Conservation (phyloP, 352 stramenopile species). For the Aphanomyces cochlioides region DNA sequence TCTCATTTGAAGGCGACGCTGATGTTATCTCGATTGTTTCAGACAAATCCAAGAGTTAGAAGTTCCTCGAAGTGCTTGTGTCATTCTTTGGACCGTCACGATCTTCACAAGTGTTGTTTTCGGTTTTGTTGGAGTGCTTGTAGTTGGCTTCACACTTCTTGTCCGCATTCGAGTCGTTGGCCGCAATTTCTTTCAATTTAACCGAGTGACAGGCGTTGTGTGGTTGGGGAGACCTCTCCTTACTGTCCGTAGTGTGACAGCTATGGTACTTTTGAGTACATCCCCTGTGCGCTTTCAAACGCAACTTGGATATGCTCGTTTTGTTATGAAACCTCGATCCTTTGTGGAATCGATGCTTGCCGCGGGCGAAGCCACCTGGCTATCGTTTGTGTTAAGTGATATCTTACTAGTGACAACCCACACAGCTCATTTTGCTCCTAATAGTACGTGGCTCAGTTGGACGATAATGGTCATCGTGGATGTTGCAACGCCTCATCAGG, state of each 20-base stretch:
- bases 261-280: conserved; percentile 9
- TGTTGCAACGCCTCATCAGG: not conserved
- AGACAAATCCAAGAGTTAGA: conserved; percentile 9
- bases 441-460: not conserved
- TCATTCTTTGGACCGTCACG: conserved; percentile 2
- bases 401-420: not conserved
- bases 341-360: conserved; percentile 16
- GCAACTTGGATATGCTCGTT: conserved; percentile 3
- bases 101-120: not conserved
- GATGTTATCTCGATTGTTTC: not conserved
- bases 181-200: not conserved
- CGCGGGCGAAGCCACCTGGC: conserved; percentile 7
- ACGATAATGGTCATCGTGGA: not conserved
- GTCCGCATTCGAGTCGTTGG: not conserved
- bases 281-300: not conserved
- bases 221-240: not conserved
- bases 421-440: not conserved
- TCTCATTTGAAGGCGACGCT: conserved; percentile 8
- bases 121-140: not conserved
- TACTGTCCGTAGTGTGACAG: conserved; percentile 9
- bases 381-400: conserved; percentile 13
- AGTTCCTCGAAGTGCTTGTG: conserved; percentile 21
- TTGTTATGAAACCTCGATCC: not conserved
- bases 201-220: not conserved
- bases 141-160: not conserved